Percentiles rank a stretch among this genome's conserved stretches.
These are phyloP conservation scores for Fusarium sp. DNA, from an alignment of 2,329 filamentous ascomycete species.

Conservation along the genomic window DNA sequence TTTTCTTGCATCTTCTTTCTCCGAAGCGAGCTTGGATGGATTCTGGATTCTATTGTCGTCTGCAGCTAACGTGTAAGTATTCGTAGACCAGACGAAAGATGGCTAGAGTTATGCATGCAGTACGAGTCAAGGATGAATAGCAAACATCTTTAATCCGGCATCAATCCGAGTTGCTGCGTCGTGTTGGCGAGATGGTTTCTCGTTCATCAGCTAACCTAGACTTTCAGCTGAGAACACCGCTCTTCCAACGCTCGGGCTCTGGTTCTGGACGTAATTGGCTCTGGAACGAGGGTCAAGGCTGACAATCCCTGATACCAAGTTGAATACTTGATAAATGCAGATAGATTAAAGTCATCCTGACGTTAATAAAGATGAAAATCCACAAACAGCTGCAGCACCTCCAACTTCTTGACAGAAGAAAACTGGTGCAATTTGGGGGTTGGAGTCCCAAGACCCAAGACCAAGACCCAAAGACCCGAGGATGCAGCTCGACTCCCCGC, in stretches of 20 bases:
- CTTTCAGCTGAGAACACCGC: neutral
- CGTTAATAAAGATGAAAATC: neutral
- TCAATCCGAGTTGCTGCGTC: neutral
- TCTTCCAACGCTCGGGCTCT: neutral
- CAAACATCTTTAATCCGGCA: neutral
- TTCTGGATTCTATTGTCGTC: neutral
- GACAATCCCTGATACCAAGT: neutral
- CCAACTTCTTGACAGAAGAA: neutral
- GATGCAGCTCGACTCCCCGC: conserved; percentile 17
- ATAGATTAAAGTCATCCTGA: neutral
- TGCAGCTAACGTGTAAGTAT: neutral
- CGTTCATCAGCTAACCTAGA: neutral
- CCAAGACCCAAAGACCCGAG: neutral
- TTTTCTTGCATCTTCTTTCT: neutral
- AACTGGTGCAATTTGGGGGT: neutral
- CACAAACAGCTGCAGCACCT: neutral
- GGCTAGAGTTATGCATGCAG: neutral
- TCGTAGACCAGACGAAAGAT: neutral
- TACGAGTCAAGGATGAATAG: neutral
- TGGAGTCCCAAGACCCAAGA: neutral
- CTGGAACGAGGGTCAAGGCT: neutral
- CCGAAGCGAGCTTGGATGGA: neutral
- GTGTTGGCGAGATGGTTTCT: neutral
- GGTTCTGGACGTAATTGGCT: neutral
- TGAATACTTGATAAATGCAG: neutral